Evolutionary conservation across 2,329 filamentous ascomycete species (phyloP).

Genomic region (Trichoderma atroviride): DNA sequence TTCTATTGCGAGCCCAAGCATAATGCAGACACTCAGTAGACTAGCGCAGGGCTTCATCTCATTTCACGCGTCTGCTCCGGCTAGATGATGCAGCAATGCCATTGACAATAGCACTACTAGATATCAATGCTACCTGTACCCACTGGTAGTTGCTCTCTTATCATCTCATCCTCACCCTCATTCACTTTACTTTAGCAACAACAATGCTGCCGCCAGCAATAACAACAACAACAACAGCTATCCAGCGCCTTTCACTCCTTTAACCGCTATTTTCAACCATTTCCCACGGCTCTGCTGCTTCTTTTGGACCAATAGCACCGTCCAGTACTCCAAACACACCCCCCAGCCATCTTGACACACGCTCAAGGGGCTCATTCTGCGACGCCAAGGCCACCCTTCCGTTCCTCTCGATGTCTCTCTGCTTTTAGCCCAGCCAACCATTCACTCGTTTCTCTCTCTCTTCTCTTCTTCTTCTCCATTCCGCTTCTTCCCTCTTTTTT

Average conservation of each 20-base stretch:
- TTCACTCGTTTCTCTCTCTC: background rate
- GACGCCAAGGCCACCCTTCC: constrained; percentile 16
- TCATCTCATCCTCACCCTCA: background rate
- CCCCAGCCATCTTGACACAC: constrained; percentile 25
- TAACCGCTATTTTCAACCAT: background rate
- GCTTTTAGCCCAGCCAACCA: background rate
- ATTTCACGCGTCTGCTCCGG: background rate
- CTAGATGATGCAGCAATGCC: background rate
- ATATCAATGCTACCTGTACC: background rate
- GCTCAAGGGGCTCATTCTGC: constrained; percentile 16
- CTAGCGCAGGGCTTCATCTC: background rate
- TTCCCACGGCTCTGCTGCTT: background rate
- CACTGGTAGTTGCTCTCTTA: background rate
- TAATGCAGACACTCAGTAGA: background rate
- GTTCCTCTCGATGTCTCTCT: background rate
- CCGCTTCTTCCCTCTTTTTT: background rate
- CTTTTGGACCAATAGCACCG: background rate
- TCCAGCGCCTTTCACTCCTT: background rate
- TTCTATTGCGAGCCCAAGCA: background rate
- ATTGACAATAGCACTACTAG: background rate
- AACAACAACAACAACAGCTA: background rate
- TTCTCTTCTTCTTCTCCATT: background rate
- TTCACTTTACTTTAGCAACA: background rate
- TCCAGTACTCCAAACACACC: background rate
- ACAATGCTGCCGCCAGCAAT: background rate